Conservation (phyloP, 139 green algal genomes). For the Haematococcus sp. region DNA sequence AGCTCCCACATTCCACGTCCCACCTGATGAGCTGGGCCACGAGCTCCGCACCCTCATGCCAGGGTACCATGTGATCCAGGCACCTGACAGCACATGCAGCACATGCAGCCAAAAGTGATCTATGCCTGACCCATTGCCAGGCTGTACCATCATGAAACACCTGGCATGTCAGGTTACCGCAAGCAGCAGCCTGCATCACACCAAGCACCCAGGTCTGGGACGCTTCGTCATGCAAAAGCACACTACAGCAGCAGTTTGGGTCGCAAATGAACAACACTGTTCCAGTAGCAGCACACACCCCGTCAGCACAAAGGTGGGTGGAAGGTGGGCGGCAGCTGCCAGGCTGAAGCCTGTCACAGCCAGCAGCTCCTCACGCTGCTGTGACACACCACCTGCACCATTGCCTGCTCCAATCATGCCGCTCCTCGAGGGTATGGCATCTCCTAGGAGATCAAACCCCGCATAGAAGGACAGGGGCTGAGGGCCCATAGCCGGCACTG, state of each 20-base stretch:
- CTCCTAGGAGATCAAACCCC: slow-evolving; percentile 34
- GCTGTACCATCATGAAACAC: neutral
- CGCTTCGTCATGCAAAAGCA: no score
- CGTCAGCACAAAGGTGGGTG: slow-evolving; percentile 27
- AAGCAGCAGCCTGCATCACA: no score
- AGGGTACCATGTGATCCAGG: slow-evolving; percentile 30
- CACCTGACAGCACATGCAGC: neutral
- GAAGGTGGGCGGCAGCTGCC: slow-evolving; percentile 11
- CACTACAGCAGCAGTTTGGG: no score
- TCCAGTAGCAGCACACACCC: slow-evolving; percentile 24
- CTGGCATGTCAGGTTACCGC: slow-evolving; percentile 11
- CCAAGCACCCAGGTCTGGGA: no score
- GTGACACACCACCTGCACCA: neutral
- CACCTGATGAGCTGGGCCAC: neutral
- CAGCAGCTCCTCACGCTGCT: neutral
- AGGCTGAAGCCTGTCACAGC: neutral
- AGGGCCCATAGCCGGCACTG: no score
- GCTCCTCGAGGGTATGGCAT: slow-evolving; percentile 47
- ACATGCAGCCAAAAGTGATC: neutral
- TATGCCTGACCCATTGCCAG: no score
- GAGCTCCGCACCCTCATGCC: slow-evolving; percentile 40
- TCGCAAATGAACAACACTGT: no score
- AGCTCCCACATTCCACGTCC: no score
- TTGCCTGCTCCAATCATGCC: slow-evolving; percentile 23
- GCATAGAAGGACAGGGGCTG: slow-evolving; percentile 6